Base-by-base conservation (phyloP, 768 basidiomycete genomes). In the Collybia nuda region DNA sequence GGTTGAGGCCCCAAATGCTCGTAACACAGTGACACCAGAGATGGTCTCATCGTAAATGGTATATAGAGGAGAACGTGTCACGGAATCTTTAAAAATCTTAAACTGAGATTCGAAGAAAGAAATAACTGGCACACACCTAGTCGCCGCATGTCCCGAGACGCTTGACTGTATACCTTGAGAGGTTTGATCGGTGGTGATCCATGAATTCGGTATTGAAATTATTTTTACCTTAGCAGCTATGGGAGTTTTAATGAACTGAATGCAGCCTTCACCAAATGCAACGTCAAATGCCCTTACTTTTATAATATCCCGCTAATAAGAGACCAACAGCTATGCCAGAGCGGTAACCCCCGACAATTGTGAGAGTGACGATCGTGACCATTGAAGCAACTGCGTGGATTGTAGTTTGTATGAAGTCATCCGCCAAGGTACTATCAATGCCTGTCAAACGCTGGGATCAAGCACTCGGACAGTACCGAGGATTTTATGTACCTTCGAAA, bases 1-100 rank as follows among this genome's bases (percentile, higher is more conserved):
- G 38, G 90, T 88, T 24, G 88, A 84, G 12, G 90, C 90, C 14
- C 93, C 93, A 62, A 93, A 96, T 0, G 93, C 86, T 39, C 93
- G 86, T 23, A 93, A 67, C 41, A 75, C 67, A 0, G 72, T 67
- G 18, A 75, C 69, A 15, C 73, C 73, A 26, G 73, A 66, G 26
- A 75, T 73, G 1, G 72, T 72, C 56, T 75, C 73, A 6, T 72
- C 73, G 45, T 75, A 75, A 12, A 75, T 71, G 3, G 73, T 73
- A 50, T 71, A 75, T 4, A 75, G 56, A 2, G 72, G 73, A 23
- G 69, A 70, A 15, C 69, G 61, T 18, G 69, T 69, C 7, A 67
- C 64, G 26, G 69, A 70, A 28, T 65, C 69, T 70, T 1, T 11
- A 32, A 32, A n/a, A 51, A 14, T 40, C 32, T 43, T 28, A 36